Conservation (phyloP, 1,284 basidiomycete species). For the Ustilago hordei region DNA sequence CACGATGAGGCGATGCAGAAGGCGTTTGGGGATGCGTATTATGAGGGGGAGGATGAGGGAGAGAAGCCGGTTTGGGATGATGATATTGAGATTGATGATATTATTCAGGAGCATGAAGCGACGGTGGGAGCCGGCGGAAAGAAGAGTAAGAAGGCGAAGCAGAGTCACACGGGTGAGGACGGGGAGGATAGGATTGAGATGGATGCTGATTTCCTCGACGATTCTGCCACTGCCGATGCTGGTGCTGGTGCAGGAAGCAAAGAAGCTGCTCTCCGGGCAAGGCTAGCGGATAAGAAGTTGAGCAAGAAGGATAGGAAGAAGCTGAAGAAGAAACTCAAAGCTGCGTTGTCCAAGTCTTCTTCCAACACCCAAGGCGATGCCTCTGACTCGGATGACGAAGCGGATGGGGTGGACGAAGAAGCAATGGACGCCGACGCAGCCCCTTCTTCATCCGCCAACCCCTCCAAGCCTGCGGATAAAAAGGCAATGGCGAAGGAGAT, state of each 20-base stretch:
- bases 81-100: conserved; percentile 83
- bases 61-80: conserved; percentile 88
- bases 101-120: conserved; percentile 72
- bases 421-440: conserved; percentile 48
- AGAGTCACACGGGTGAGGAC: conserved; percentile 23
- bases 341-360: conserved; percentile 65
- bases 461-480: conserved; percentile 47
- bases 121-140: conserved; percentile 71
- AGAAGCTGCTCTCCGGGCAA: conserved; percentile 42
- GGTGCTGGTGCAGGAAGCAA: conserved; percentile 25
- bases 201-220: conserved; percentile 77
- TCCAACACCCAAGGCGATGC: conserved; percentile 36
- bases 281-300: conserved; percentile 71
- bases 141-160: conserved; percentile 74
- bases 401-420: conserved; percentile 64
- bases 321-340: conserved; percentile 56
- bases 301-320: conserved; percentile 86
- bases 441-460: background rate
- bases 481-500: conserved; percentile 78
- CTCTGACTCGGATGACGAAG: conserved; percentile 19
- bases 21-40: conserved; percentile 65
- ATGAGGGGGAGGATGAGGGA: conserved; percentile 47
- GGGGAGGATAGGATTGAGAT: conserved; percentile 74
- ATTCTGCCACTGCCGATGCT: conserved; percentile 9
- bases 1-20: conserved; percentile 64